phyloP scores from a whole-genome alignment of 2,329 filamentous ascomycete species.

The Arthrobotrys conoides region DNA sequence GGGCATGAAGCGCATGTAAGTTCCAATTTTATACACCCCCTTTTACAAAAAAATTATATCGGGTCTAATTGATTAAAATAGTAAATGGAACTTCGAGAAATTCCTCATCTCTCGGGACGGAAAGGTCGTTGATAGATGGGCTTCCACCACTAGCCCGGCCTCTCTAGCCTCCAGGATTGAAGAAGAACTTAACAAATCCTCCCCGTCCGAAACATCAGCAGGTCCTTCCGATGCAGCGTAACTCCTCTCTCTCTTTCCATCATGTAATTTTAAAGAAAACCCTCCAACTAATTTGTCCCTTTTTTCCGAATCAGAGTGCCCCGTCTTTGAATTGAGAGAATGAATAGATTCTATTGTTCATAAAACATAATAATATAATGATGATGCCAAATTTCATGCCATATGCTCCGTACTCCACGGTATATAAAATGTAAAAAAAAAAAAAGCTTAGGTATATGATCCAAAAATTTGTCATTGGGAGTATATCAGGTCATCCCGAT shows the following conservation, averaged over 20 bases:
- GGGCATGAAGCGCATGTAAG: conserved; percentile 81
- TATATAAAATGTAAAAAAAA: neutral
- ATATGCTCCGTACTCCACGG: conserved; percentile 12
- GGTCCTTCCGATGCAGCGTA: conserved; percentile 1
- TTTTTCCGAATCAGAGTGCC: neutral
- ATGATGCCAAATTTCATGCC: neutral
- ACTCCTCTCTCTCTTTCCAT: neutral
- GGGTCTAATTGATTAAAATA: neutral
- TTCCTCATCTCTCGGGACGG: conserved; percentile 91
- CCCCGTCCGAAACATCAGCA: conserved; percentile 4
- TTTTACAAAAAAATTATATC: neutral
- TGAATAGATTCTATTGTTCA: neutral
- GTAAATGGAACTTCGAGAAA: conserved; percentile 99
- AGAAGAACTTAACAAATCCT: conserved; percentile 76
- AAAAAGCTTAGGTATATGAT: too few relatives aligned
- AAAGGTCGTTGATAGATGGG: conserved; percentile 87
- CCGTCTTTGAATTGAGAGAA: neutral
- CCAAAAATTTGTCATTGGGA: neutral
- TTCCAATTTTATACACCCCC: neutral
- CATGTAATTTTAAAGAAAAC: neutral
- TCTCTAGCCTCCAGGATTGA: conserved; percentile 80
- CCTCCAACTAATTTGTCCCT: neutral
- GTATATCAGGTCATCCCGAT: conserved; percentile 74
- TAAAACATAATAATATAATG: neutral
- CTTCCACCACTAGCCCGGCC: conserved; percentile 89